Conservation (phyloP, 2,329 filamentous ascomycete species). For the Tolypocladium ophioglossoides region DNA sequence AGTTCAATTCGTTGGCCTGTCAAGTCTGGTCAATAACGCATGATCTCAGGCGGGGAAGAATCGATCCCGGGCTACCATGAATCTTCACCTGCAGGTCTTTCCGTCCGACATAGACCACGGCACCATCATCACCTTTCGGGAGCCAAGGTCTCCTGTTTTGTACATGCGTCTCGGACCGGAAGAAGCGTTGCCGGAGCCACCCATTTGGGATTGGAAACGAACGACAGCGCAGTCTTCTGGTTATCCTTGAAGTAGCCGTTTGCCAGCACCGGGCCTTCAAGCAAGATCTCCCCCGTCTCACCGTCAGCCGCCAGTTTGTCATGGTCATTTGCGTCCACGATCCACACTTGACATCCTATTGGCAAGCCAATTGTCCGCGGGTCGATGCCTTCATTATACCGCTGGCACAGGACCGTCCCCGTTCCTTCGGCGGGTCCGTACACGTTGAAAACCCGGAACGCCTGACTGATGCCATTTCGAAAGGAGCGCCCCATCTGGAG, state of each 20-base stretch:
- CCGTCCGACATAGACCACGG: conserved; percentile 34
- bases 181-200: not conserved
- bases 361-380: not conserved
- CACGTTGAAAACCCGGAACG: not conserved
- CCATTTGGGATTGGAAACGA: conserved; percentile 34
- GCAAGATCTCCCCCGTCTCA: conserved; percentile 13
- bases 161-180: conserved; percentile 16
- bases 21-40: not conserved
- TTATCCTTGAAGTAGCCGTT: conserved; percentile 13
- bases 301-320: conserved; percentile 9
- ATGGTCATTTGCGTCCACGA: conserved; percentile 9
- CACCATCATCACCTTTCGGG: conserved; percentile 27
- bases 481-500: not conserved
- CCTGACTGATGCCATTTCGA: not conserved
- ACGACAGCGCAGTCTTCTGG: conserved; percentile 8
- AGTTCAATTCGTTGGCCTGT: conserved; percentile 43
- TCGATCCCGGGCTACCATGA: conserved; percentile 11
- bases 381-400: not conserved
- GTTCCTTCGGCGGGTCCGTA: not conserved
- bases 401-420: not conserved
- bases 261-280: conserved; percentile 14
- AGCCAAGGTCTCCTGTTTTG: conserved; percentile 36
- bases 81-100: conserved; percentile 49
- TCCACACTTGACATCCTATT: conserved; percentile 8
- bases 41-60: not conserved